Conservation (phyloP, 2,329 filamentous ascomycete species). For the Lachnellula hyalina region DNA sequence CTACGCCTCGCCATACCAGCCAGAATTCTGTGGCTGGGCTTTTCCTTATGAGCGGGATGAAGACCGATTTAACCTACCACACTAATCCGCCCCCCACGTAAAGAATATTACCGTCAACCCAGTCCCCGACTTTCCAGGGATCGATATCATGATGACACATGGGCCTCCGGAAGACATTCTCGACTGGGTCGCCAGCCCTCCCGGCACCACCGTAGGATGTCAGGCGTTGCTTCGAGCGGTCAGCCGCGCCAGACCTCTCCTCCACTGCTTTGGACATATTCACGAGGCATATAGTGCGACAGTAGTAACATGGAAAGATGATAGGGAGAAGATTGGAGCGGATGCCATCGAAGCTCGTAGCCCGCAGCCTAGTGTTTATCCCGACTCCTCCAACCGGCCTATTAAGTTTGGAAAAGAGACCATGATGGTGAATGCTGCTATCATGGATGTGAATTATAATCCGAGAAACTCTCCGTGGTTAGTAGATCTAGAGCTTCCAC, state of each 20-base stretch:
- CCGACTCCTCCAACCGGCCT: slow-evolving; percentile 28
- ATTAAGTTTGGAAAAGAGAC: slow-evolving; percentile 42
- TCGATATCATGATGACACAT: slow-evolving; percentile 36
- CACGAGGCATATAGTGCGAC: slow-evolving; percentile 55
- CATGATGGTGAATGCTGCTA: slow-evolving; percentile 56
- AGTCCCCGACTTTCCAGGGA: slow-evolving; percentile 8
- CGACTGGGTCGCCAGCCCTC: background rate
- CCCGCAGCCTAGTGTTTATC: slow-evolving; percentile 37
- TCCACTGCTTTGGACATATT: slow-evolving; percentile 56
- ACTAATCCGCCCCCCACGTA: background rate
- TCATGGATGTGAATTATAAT: slow-evolving; percentile 24
- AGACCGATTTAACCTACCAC: slow-evolving; percentile 16
- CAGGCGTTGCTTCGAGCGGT: slow-evolving; percentile 42
- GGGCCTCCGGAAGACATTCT: slow-evolving; percentile 33
- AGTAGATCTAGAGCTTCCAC: too few species aligned
- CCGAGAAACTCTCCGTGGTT: too few species aligned
- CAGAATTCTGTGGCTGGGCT: slow-evolving; percentile 19
- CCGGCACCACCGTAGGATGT: slow-evolving; percentile 38
- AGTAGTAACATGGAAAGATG: slow-evolving; percentile 44
- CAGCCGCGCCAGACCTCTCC: slow-evolving; percentile 36
- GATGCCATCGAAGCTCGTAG: slow-evolving; percentile 26
- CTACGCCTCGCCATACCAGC: slow-evolving; percentile 26
- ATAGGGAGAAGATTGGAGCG: slow-evolving; percentile 28
- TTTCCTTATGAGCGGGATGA: slow-evolving; percentile 19
- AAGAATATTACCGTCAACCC: slow-evolving; percentile 10